phyloP scores from a whole-genome alignment of 2,329 filamentous ascomycete species.

The Fusarium bactridioides region DNA sequence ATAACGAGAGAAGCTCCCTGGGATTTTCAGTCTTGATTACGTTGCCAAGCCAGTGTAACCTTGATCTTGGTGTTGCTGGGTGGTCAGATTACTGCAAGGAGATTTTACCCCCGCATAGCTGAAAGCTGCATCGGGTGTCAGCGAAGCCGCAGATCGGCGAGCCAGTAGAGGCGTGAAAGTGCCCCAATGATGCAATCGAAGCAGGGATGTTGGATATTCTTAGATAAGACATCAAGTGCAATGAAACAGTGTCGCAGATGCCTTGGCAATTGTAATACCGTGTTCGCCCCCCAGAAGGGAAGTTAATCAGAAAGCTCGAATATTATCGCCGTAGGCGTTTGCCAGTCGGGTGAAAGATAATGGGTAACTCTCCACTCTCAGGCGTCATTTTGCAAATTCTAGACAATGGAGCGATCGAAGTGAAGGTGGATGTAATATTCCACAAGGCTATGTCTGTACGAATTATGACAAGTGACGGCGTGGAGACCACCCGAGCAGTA shows the following conservation, averaged over 20 bases:
- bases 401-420: background rate
- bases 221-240: accelerated
- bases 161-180: background rate
- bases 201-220: accelerated
- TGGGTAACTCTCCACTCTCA: accelerated
- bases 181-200: background rate
- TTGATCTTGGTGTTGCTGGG: background rate
- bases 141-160: background rate
- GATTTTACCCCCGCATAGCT: background rate
- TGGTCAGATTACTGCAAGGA: background rate
- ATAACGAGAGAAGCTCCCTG: too few relatives aligned
- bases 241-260: background rate
- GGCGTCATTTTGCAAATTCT: background rate
- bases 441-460: background rate
- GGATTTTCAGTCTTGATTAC: too few relatives aligned
- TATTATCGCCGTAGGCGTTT: background rate
- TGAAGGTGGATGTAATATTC: background rate
- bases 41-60: background rate
- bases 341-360: background rate
- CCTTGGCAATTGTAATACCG: background rate
- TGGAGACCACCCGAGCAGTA: too few relatives aligned
- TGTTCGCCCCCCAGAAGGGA: background rate
- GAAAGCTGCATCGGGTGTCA: background rate
- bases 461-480: accelerated
- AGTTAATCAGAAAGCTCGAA: background rate